Conservation (phyloP, 2,329 filamentous ascomycete species). For the Dactylellina cionopaga region DNA sequence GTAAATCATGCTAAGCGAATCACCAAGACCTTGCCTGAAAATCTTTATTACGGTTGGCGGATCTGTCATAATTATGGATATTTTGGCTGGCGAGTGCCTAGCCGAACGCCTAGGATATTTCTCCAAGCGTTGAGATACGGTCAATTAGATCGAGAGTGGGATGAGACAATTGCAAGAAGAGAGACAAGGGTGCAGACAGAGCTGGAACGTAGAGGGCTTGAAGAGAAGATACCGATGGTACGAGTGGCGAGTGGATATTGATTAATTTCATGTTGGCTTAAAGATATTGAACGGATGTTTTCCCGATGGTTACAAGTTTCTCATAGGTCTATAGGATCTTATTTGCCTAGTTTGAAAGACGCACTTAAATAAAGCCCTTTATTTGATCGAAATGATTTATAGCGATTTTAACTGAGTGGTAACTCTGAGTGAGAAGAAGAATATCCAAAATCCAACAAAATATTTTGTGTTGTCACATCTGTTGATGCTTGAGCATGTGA, state of each 20-base stretch:
- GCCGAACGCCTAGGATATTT: slow-evolving; percentile 16
- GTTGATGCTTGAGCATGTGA: background rate
- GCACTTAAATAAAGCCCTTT: no score
- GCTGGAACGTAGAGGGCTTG: slow-evolving; percentile 25
- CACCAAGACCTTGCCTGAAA: slow-evolving; percentile 26
- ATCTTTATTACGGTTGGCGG: slow-evolving; percentile 48
- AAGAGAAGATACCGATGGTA: slow-evolving; percentile 28
- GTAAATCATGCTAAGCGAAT: slow-evolving; percentile 1
- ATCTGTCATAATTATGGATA: slow-evolving; percentile 50
- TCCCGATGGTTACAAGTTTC: no score
- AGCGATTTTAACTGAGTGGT: no score
- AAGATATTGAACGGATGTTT: no score
- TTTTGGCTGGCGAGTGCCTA: slow-evolving; percentile 40
- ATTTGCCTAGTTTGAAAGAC: no score
- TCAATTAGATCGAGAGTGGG: slow-evolving; percentile 42
- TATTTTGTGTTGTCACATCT: no score
- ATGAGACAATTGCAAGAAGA: slow-evolving; percentile 34
- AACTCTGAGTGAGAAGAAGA: background rate
- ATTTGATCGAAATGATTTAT: no score
- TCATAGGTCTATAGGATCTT: no score
- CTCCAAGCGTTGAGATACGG: slow-evolving; percentile 31
- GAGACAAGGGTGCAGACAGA: slow-evolving; percentile 28
- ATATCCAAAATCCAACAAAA: slow-evolving; percentile 1
- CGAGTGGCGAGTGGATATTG: slow-evolving; percentile 33
- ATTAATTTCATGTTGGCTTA: no score